Conservation (phyloP, 768 basidiomycete species). For the Tylopilus felleus region DNA sequence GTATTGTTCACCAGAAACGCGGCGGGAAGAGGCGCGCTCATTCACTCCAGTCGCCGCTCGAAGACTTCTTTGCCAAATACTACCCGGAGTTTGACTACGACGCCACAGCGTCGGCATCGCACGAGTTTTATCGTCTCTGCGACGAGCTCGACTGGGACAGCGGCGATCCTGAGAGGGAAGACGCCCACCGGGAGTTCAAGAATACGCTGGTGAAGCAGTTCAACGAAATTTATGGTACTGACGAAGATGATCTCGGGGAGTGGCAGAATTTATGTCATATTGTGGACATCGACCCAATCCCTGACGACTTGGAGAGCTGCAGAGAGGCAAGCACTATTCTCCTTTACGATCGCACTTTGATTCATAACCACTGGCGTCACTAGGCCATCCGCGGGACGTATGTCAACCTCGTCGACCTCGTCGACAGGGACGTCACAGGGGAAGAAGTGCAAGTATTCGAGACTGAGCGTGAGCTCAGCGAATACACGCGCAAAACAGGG, state of each 20-base stretch:
- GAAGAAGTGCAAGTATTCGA: background rate
- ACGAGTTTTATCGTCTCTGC: constrained; percentile 19
- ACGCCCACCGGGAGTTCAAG: constrained; percentile 5
- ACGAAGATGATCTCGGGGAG: background rate
- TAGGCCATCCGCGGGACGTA: background rate
- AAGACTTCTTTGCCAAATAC: background rate
- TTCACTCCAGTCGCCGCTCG: background rate
- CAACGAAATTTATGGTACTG: constrained; percentile 12
- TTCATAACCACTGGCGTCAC: background rate
- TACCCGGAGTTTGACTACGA: constrained; percentile 5
- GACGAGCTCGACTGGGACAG: constrained; percentile 7
- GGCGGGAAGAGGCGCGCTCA: background rate
- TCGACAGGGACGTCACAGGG: constrained; percentile 8
- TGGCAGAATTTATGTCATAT: constrained; percentile 14
- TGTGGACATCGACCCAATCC: constrained; percentile 3
- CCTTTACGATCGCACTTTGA: background rate
- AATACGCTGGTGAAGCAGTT: constrained; percentile 14
- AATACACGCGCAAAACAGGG: constrained; percentile 4
- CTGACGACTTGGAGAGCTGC: constrained; percentile 4
- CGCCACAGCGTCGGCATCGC: constrained; percentile 4
- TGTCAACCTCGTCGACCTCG: constrained; percentile 22
- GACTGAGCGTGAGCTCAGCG: constrained; percentile 7
- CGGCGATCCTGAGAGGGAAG: background rate
- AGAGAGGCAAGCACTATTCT: constrained; percentile 7
- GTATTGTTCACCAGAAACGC: background rate